Evolutionary conservation across 1,284 basidiomycete species (phyloP), one percentile per base, ranked within the genome.

Genomic region (Trichosporon coremiiforme): DNA sequence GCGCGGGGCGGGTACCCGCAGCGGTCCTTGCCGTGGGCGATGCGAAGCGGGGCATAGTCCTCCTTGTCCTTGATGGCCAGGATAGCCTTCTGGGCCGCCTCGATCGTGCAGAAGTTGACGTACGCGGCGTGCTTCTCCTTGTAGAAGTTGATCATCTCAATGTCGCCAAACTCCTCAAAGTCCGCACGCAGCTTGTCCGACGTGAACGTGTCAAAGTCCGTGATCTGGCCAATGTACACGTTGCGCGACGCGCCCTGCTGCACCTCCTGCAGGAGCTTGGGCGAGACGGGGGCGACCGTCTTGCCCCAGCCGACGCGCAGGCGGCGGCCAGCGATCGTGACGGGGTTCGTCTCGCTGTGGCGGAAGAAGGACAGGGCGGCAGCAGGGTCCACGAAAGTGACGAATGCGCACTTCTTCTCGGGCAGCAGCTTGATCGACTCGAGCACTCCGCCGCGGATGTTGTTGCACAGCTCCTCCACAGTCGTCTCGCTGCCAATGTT

Each of bases 101-200:
- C 89, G 75, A 97, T 90, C 83, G 94, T 94, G 64, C 90, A 90
- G 78, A 94, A 97, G 86, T 97, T 98, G 79, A 96, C 91, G 81
- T 96, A 98, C 38, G 92, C 93, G 78, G 93, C 95, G 84, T 94
- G 93, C 90, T 97, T 97, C 84, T 96, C 94, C 84, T 91, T 92
- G 77, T 97, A 86, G 85, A 93, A 94, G 84, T 97, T 97, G 83
- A 98, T 90, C 70, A 96, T 88, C 85, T 98, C 95, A 75, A 98
- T 94, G 72, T 96, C 82, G 33, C 95, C 94, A 82, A 88, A 96
- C 84, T 94, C 92, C 68, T 89, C 90, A 85, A 96, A 96, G 85
- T 96, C 94, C 66, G 89, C 85, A 82, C 91, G 91, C 67, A 97
- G 86, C 80, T 90, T 90, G 74, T 95, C 93, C 68, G 94, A 92